Conservation (phyloP, 2,329 filamentous ascomycete genomes). For the Alternaria ventricosa region DNA sequence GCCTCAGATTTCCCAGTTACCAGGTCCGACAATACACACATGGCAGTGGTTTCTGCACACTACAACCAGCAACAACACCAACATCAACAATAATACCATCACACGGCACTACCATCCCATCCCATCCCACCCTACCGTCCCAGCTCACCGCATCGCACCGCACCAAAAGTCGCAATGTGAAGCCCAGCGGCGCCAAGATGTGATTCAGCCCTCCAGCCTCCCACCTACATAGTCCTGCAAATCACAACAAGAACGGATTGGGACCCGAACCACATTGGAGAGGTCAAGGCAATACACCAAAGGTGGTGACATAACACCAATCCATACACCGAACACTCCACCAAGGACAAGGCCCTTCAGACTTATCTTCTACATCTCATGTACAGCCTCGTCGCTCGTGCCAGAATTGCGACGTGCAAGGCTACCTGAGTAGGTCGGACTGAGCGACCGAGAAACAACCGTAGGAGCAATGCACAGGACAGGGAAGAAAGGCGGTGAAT, state of each 20-base stretch:
- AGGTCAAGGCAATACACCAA: not conserved
- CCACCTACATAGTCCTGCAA: not conserved
- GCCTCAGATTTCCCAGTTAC: not conserved
- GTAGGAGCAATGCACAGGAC: not conserved
- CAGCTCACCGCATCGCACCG: not conserved
- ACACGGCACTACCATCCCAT: not conserved
- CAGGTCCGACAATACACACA: not conserved
- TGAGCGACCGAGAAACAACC: not conserved
- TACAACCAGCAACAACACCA: not conserved
- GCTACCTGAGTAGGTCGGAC: not conserved
- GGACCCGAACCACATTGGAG: not conserved
- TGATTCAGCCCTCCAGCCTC: not conserved
- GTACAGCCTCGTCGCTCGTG: not conserved
- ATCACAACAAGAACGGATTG: not conserved
- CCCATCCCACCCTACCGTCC: not conserved
- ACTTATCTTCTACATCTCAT: not conserved
- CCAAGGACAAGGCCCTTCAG: not conserved
- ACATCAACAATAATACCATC: not conserved
- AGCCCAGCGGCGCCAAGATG: not conserved
- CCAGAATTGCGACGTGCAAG: not conserved
- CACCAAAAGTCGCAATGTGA: not conserved
- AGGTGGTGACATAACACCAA: not conserved
- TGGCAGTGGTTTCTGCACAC: not conserved
- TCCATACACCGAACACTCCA: not conserved
- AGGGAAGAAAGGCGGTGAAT: not conserved